Base-by-base conservation (phyloP, 495 filamentous ascomycete genomes). In the Penicillium taxi region DNA sequence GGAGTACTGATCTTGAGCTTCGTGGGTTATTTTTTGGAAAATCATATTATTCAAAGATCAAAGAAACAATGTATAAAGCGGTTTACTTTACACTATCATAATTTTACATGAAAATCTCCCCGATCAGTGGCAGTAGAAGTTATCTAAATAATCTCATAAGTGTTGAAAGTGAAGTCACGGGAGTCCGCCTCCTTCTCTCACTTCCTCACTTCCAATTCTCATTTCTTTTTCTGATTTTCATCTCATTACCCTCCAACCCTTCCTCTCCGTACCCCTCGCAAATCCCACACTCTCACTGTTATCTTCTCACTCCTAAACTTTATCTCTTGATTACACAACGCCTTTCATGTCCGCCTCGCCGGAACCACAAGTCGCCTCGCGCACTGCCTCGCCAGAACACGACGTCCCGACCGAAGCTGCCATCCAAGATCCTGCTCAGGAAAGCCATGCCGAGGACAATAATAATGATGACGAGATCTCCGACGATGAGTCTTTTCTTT, bases 401-500 rank as follows among this genome's bases (percentile, higher is more conserved):
- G 43, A 48, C 18, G 47, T 46, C 18, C 41, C 27, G 8, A 25
- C 41, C 6, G 34, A 45, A 47, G 7, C 31, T 26, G 50, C 31
- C 5, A 15, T 9, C 8, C 44, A 45, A 5, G 48, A 37, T 6
- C 27, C 42, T 2, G 26, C 27, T 3, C 26, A 44, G 2, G 35
- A 32, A 12, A 25, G 13, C 9, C 45, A 38, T 8, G 47, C 39
- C 5, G 39, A 53, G 9, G 43, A 44, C 1, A 42, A 50, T 8
- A 50, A 52, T 9, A 47, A 55, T 6, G 51, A 48, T 26, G 47
- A 37, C 14, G 67, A 60, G 32, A 48, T 71, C n/a, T 83, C 81
- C 1, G 86, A 89, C 47, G 76, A 82, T 42, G 85, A 90, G 21
- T 86, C 84, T n/a, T 75, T 84, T 35, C 75, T 94, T 11, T 96